Evolutionary conservation across 2,329 filamentous ascomycete species (phyloP), one percentile per base, ranked within the genome.

Genomic region (Zasmidium angulare): DNA sequence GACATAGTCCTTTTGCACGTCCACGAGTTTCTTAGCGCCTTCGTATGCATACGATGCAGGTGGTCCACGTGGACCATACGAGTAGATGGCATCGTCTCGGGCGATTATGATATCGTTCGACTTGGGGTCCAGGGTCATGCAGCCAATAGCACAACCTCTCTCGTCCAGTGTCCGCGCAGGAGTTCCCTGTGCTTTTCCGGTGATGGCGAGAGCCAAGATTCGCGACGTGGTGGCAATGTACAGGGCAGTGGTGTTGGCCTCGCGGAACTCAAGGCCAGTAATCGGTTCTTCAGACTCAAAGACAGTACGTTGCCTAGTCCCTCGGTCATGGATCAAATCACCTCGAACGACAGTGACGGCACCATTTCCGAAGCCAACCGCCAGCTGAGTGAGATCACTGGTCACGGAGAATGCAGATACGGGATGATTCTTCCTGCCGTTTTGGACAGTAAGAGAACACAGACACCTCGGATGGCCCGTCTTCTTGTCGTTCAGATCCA

Each of bases 231-330:
- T 99, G 2, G 93, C 90, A 57, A 99, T 90, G 74, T 96, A 98
- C 0, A 99, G 81, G 0, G 89, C 93, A 1, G 90, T 95, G 46
- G 81, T 81, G 50, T 78, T 78, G 3, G 83, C 83, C 68, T 82
- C 81, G 49, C 86, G 79, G 61, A 96, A 89, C 70, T 95, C 89
- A 14, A 99, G 87, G 1, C 93, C 93, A 0, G 95, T 99, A 10
- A 99, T 87, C 0, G 95, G 96, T 73, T 99, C 95, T 69, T 98
- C 93, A 0, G 93, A 96, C 72, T 99, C 95, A 76, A 96, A 95
- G 10, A 99, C 91, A 31, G 93, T 95, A 55, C 95, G 86, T 74
- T 99, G 95, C 72, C 91, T 92, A 11, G 93, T 92, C 21, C 96
- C 95, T 58, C 95, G 87, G 74, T 99, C 95, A 74, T 99, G 92